These are phyloP conservation scores for Agastache rugosa DNA, from an alignment of 257 asterid species.

Conservation along the genomic window DNA sequence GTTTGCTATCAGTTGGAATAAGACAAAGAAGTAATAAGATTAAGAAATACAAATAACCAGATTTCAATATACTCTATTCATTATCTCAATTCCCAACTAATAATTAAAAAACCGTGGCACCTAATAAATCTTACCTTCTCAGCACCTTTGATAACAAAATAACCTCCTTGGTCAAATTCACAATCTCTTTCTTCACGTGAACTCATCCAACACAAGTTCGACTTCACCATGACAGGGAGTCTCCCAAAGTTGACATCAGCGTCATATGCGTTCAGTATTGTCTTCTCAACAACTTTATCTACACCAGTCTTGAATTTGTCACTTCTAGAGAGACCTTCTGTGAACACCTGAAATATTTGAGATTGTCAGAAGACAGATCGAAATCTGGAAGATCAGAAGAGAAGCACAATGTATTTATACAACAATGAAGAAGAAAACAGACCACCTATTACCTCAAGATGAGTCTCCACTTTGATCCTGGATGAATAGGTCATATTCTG, in stretches of 20 bases:
- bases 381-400: not conserved
- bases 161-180: slow-evolving; percentile 90
- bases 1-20: slow-evolving; percentile 19
- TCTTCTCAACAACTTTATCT: slow-evolving; percentile 57
- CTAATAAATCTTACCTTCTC: slow-evolving; percentile 71
- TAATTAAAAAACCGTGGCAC: no score
- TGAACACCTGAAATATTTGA: slow-evolving; percentile 62
- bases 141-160: slow-evolving; percentile 91
- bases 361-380: slow-evolving; percentile 21
- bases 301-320: slow-evolving; percentile 86
- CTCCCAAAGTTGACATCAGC: slow-evolving; percentile 61
- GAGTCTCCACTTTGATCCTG: slow-evolving; percentile 67
- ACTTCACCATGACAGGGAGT: slow-evolving; percentile 92
- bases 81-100: slow-evolving; percentile 22
- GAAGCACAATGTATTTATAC: slow-evolving; percentile 16
- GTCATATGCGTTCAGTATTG: slow-evolving; percentile 43
- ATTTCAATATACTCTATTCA: not conserved
- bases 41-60: not conserved
- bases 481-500: slow-evolving; percentile 91
- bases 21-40: slow-evolving; percentile 9
- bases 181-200: slow-evolving; percentile 63
- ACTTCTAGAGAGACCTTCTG: slow-evolving; percentile 61
- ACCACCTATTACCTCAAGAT: slow-evolving; percentile 57
- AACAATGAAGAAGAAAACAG: not conserved
- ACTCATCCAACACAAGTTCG: slow-evolving; percentile 78